phyloP scores from a whole-genome alignment of 805 yeast genomes.

The Cyberlindnera mycetangii region DNA sequence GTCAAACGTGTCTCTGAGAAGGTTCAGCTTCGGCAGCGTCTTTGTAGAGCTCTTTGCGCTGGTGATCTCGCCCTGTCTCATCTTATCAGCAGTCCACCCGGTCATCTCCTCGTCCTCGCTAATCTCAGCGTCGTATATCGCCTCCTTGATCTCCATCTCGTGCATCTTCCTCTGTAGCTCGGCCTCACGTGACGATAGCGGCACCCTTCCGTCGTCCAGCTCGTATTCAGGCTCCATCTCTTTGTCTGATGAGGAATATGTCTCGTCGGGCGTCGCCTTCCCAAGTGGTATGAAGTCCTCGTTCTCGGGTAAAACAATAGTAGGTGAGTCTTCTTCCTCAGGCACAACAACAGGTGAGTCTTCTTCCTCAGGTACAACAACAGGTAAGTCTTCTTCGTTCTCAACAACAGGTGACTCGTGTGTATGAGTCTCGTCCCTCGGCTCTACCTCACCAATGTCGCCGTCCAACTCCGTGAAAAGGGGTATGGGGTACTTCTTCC shows the following conservation, averaged over 20 bases:
- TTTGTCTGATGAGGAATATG: neutral
- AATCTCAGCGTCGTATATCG: slow-evolving; percentile 30
- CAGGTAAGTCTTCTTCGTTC: neutral
- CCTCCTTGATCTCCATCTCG: slow-evolving; percentile 34
- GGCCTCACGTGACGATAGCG: slow-evolving; percentile 29
- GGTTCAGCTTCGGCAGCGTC: slow-evolving; percentile 10
- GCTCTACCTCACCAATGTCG: no score
- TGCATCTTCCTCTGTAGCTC: slow-evolving; percentile 26
- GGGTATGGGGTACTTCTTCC: no score
- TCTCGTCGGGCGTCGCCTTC: no score
- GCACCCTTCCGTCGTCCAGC: slow-evolving; percentile 26
- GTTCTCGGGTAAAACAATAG: no score
- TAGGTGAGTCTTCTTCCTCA: neutral
- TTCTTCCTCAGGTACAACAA: no score
- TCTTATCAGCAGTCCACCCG: slow-evolving; percentile 20
- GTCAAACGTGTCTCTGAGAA: slow-evolving; percentile 7
- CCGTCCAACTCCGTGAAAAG: no score
- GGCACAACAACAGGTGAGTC: no score
- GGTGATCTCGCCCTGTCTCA: slow-evolving; percentile 15
- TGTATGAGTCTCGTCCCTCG: no score
- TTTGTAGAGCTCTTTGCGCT: neutral
- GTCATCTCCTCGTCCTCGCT: slow-evolving; percentile 23
- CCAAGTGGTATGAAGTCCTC: neutral
- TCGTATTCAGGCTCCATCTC: slow-evolving; percentile 4
- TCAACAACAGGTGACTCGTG: no score